Evolutionary conservation across 805 yeast species (phyloP).

Genomic region (Danielozyma ontarioensis): DNA sequence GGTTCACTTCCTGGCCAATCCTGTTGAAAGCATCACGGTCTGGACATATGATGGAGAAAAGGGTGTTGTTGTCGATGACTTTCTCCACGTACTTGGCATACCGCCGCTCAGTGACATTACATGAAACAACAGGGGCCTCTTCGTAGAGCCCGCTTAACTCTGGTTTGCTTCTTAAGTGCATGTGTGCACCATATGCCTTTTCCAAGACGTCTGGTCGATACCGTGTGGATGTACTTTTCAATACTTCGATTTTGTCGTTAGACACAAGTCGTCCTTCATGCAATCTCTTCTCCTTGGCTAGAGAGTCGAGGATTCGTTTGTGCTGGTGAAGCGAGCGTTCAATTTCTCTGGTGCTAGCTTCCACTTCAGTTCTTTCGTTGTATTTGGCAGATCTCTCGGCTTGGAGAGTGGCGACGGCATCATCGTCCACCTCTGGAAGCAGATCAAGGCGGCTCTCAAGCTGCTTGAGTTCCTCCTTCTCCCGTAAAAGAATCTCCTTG

Average conservation of each 20-base stretch:
- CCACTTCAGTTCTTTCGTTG: neutral
- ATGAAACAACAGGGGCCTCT: conserved; percentile 72
- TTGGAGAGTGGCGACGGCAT: conserved; percentile 3
- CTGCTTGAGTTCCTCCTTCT: conserved; percentile 7
- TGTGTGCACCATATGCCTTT: conserved; percentile 37
- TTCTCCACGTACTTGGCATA: conserved; percentile 56
- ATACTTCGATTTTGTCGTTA: conserved; percentile 11
- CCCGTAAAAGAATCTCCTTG: conserved; percentile 8
- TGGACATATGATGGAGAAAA: conserved; percentile 60
- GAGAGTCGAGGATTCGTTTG: neutral
- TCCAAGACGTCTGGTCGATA: conserved; percentile 29
- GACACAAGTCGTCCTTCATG: neutral
- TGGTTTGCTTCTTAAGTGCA: conserved; percentile 34
- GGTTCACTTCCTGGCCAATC: conserved; percentile 2
- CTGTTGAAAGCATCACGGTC: conserved; percentile 44
- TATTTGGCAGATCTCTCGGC: conserved; percentile 4
- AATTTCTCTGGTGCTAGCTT: neutral
- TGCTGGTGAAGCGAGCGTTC: neutral
- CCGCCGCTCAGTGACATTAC: conserved; percentile 45
- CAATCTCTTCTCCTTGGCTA: neutral
- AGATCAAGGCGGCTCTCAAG: conserved; percentile 2
- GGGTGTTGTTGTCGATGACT: conserved; percentile 47
- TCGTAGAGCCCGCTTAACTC: conserved; percentile 41
- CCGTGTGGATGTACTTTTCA: conserved; percentile 17
- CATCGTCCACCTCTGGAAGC: conserved; percentile 6